A percentile compares a stretch with the other conserved stretches of the same genome.
phyloP scores from a whole-genome alignment of 1,284 basidiomycete genomes.

The Fistulina hepatica region DNA sequence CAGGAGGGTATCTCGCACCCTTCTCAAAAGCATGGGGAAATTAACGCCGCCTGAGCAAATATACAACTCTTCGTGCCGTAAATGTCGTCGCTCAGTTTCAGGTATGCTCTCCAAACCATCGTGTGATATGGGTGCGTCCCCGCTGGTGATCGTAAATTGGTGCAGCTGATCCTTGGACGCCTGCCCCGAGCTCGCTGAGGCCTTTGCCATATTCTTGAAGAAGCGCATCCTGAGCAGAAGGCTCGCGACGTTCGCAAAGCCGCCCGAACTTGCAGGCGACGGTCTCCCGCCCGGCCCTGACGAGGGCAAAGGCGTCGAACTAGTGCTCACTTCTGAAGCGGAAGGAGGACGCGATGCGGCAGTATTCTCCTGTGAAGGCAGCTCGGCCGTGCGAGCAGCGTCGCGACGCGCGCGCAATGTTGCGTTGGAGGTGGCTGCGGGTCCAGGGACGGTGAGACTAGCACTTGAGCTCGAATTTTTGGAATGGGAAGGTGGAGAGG shows the following conservation, averaged over 20 bases:
- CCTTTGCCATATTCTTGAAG: constrained; percentile 16
- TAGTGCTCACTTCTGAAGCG: no score
- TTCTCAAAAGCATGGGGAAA: constrained; percentile 41
- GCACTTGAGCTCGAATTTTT: no score
- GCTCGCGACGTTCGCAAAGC: constrained; percentile 33
- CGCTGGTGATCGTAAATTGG: constrained; percentile 26
- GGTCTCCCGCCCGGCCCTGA: no score
- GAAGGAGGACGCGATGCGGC: no score
- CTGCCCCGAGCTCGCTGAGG: constrained; percentile 20
- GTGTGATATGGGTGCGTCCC: constrained; percentile 40
- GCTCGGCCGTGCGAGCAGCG: no score
- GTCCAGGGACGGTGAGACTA: no score
- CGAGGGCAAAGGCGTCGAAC: no score
- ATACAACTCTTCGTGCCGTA: constrained; percentile 39
- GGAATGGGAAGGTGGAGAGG: no score
- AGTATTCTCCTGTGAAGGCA: no score
- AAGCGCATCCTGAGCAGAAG: constrained; percentile 42
- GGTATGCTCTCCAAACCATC: constrained; percentile 25
- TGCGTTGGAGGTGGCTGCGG: no score
- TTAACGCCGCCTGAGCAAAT: constrained; percentile 57
- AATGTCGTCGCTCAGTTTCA: constrained; percentile 28
- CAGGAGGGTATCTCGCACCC: constrained; percentile 39
- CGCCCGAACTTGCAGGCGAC: no score
- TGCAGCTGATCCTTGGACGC: neutral
- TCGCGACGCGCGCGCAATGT: no score